Evolutionary conservation across 768 basidiomycete species (phyloP).

Genomic region (Lactifluus piperatus): DNA sequence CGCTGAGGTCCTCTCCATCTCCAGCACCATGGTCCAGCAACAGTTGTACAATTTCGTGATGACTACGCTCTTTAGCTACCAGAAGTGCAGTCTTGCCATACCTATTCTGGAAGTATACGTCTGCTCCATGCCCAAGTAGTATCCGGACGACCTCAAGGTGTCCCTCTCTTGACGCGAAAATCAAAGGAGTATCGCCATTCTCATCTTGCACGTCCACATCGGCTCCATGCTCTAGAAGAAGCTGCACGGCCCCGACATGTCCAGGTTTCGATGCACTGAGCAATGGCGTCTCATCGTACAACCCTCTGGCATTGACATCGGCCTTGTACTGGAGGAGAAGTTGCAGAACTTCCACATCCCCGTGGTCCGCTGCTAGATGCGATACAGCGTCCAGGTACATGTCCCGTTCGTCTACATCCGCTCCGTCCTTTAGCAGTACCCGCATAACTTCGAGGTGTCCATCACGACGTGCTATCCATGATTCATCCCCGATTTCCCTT

Average conservation of each 20-base stretch:
- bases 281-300: not conserved
- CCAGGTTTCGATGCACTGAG: not conserved
- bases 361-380: not conserved
- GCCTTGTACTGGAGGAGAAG: not conserved
- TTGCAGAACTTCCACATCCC: not conserved
- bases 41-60: not conserved
- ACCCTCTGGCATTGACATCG: not conserved
- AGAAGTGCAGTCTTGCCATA: not conserved
- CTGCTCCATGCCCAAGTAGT: not conserved
- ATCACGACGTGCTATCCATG: not conserved
- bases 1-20: not conserved
- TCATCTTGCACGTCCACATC: not conserved
- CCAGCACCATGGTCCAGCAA: not conserved
- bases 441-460: not conserved
- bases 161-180: not conserved
- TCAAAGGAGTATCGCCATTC: not conserved
- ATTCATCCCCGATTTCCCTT: not conserved
- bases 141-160: not conserved
- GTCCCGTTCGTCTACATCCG: not conserved
- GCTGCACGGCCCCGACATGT: not conserved
- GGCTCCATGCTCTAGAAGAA: not conserved
- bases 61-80: not conserved
- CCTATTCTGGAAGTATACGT: not conserved
- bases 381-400: not conserved
- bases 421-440: not conserved